Evolutionary conservation across 2,329 filamentous ascomycete genomes (phyloP).

Genomic region (Amauroascus verrucosus): DNA sequence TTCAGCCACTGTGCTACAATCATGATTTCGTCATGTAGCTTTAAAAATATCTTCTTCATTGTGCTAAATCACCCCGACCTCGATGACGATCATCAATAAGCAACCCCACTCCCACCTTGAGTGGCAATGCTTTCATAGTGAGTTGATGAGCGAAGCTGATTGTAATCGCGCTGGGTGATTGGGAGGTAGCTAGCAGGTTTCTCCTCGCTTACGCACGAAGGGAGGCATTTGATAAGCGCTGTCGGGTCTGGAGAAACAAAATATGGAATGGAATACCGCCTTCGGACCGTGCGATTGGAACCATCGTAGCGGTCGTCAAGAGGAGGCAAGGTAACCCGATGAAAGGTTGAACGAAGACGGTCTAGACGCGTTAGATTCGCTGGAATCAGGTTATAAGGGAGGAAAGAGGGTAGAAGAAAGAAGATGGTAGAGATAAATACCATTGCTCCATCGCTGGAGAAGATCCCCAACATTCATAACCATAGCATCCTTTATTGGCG

Average conservation of each 20-base stretch:
- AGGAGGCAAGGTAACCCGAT: conserved; percentile 43
- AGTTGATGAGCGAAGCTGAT: conserved; percentile 8
- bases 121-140: conserved; percentile 9
- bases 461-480: conserved; percentile 45
- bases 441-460: conserved; percentile 43
- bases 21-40: too few relatives aligned
- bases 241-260: conserved; percentile 46
- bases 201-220: conserved; percentile 35
- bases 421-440: conserved; percentile 20
- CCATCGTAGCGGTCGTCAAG: conserved; percentile 31
- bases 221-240: conserved; percentile 44
- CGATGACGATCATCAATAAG: too few relatives aligned
- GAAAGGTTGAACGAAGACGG: conserved; percentile 42
- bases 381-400: conserved; percentile 12
- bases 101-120: conserved; percentile 4
- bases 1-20: too few relatives aligned
- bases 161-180: conserved; percentile 34
- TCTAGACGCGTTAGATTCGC: too few relatives aligned
- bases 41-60: too few relatives aligned
- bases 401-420: conserved; percentile 9
- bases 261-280: conserved; percentile 52
- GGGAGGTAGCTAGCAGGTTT: conserved; percentile 44
- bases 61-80: too few relatives aligned
- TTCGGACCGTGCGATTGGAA: conserved; percentile 37
- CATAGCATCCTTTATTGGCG: conserved; percentile 33